Percentiles rank a stretch among this genome's conserved stretches.
Conservation (phyloP, 2,329 filamentous ascomycete genomes). For the Biscogniauxia sp. region DNA sequence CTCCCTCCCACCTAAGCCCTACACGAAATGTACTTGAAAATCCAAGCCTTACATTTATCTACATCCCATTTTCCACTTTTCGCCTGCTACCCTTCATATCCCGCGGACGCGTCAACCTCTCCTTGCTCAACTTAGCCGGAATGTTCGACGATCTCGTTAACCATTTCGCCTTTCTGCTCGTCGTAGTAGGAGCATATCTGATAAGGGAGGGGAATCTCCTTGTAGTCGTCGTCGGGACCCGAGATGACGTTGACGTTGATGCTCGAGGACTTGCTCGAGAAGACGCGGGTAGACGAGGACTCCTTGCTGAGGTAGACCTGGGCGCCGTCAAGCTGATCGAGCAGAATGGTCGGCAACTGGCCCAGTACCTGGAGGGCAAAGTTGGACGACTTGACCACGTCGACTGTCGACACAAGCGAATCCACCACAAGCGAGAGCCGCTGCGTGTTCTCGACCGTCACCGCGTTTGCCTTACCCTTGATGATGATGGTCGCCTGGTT, state of each 20-base stretch:
- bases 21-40: not conserved
- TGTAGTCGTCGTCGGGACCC: constrained; percentile 74
- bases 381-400: constrained; percentile 92
- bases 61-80: not conserved
- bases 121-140: constrained; percentile 59
- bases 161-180: constrained; percentile 66
- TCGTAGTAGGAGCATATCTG: constrained; percentile 81
- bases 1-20: not conserved
- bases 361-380: constrained; percentile 93
- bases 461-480: constrained; percentile 93
- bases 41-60: not conserved
- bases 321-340: constrained; percentile 92
- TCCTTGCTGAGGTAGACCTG: constrained; percentile 83
- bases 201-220: constrained; percentile 82
- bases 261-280: constrained; percentile 81
- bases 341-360: constrained; percentile 77
- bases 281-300: constrained; percentile 75
- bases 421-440: constrained; percentile 85
- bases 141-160: constrained; percentile 95
- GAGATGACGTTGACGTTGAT: constrained; percentile 84
- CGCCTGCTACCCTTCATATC: not conserved
- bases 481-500: constrained; percentile 87
- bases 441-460: constrained; percentile 87
- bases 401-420: constrained; percentile 83
- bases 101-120: not conserved